Evolutionary conservation across 345 rosid genomes (phyloP), one percentile per base, ranked within the genome.

Genomic region (Reutealis trisperma): DNA sequence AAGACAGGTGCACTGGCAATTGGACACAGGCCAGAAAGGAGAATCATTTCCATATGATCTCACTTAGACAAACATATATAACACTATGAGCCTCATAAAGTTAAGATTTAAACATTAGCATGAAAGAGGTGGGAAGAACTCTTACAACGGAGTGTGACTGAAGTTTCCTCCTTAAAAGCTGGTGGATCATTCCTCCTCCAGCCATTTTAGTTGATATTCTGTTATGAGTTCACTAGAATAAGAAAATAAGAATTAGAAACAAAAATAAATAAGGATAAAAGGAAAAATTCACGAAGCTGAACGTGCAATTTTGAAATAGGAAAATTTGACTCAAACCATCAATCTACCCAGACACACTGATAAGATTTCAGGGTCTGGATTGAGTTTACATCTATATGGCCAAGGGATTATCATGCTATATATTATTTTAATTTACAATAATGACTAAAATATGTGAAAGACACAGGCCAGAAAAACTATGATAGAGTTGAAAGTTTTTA

Each of bases 161-260:
- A 81, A 91, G 89, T 79, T 90, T 91, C 86, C 91, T 88, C 87
- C 93, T 87, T 75, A 95, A 87, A 79, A 93, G 94, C 87, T 89
- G 99, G 85, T 84, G 94, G 87, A 95, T 91, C 63, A 93, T 74
- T 77, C 96, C 97, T 77, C 84, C 80, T 84, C 98, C 98, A 88
- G 87, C 94, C 99, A 95, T 95, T 84, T 85, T 70, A 77, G 79
- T 30, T n/a, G 80, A 67, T 77, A 73, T 75, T 81, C 86, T 86
- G 83, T 78, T 78, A 81, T 76, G 68, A 72, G 67, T 42, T 79
- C 80, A 75, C 81, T 80, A 79, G n/a, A 76, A 81, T 27, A 24
- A 22, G 34, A 30, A 71, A 64, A 69, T 77, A 37, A 37, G 41
- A 37, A 8, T 47, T 12, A 47, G 11, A 64, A 21, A 60, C 25